Base-by-base conservation (phyloP, 768 basidiomycete species). In the Boletus rubescentipes region DNA sequence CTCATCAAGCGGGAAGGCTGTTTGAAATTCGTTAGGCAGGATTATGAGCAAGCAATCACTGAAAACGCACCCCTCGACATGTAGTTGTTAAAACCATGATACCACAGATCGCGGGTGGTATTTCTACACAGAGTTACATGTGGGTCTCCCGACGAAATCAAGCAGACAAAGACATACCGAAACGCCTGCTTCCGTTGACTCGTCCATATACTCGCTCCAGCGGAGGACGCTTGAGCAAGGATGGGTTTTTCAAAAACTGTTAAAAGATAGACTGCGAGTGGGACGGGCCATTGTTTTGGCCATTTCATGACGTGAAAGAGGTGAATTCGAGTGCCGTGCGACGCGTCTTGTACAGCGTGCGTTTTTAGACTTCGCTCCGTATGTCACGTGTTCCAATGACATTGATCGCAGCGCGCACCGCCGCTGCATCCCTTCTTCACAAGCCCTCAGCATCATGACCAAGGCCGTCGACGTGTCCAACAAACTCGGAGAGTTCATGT, bases 1-100 rank as follows among this genome's bases (percentile, higher is more conserved):
- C 81, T 93, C 91, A 60, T 93, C 91, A 64, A 88, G 69, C 18
- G 91, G 91, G 62, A 91, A 93, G n/a, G 89, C 90, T 90, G 57
- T 9, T 26, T 26, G 26, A 38, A 63, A 52, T 20, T 38, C 51
- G 62, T 59, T 55, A 67, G 60, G 66, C 44, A 51, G 58, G 45
- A 55, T 48, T 53, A n/a, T 51, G 53, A 6, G 36, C 40, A 30
- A 51, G 26, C 30, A 46, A 41, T 21, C 5, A 29, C 37, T 35
- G 45, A 37, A 32, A 23, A 67, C 73, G 61, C 58, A 91, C 91
- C 94, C 67, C 81, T 82, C 43, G 73, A 78, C 93, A 96, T 95
- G 69, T 97, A 97, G 62, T 83, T 85, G 62, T 91, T 71, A 64
- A 86, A 97, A 0, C 93, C 94, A 75, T 96, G 93, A 65, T 91